Conservation (phyloP, 1,139 yeast genomes). For the Diutina sp. region DNA sequence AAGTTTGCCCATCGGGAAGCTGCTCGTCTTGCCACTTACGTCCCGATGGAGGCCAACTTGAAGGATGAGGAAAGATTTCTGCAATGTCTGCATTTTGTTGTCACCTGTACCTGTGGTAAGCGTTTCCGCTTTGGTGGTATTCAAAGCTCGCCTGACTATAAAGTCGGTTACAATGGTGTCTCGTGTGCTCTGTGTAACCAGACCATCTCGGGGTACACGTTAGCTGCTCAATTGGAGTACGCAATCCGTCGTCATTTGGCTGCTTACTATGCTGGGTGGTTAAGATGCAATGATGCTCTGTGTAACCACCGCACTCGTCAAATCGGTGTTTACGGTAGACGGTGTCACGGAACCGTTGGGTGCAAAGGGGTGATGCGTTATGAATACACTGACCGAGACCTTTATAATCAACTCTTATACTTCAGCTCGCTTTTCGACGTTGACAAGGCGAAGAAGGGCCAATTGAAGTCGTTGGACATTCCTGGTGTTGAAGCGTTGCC, state of each 20-base stretch:
- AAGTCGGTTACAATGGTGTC: constrained; percentile 56
- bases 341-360: constrained; percentile 60
- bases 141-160: constrained; percentile 44
- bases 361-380: constrained; percentile 83
- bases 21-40: constrained; percentile 29
- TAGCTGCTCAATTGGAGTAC: constrained; percentile 64
- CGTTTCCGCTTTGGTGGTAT: constrained; percentile 66
- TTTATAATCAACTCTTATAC: constrained; percentile 80
- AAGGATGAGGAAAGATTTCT: constrained; percentile 76
- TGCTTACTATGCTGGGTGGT: constrained; percentile 75
- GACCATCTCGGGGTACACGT: constrained; percentile 8
- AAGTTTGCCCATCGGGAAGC: constrained; percentile 40
- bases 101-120: constrained; percentile 55
- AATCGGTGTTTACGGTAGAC: constrained; percentile 76
- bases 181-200: constrained; percentile 48
- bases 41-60: constrained; percentile 72
- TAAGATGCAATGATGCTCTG: constrained; percentile 70
- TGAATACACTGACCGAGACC: constrained; percentile 62
- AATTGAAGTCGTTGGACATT: constrained; percentile 32
- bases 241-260: constrained; percentile 60
- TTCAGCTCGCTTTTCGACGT: constrained; percentile 71
- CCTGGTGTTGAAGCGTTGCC: constrained; percentile 22
- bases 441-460: constrained; percentile 54
- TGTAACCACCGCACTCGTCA: constrained; percentile 80
- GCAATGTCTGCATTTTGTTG: constrained; percentile 38